Base-by-base conservation (phyloP, 345 rosid species). In the Eucalyptus urophylla region DNA sequence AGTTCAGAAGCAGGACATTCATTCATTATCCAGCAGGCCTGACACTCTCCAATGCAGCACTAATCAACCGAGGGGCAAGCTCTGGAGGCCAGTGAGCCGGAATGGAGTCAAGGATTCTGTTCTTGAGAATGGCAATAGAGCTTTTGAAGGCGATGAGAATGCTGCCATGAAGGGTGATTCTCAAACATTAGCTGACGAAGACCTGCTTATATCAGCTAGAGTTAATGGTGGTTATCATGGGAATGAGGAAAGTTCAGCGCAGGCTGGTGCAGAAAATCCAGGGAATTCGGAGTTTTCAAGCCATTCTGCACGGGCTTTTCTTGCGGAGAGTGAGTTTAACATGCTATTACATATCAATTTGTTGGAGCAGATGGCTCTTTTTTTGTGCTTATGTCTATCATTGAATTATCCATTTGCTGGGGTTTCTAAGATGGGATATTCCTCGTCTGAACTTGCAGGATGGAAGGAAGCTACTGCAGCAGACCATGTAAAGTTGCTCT, bases 391-490 rank as follows among this genome's bases (percentile, higher is more conserved):
- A 29, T 33, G 27, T 31, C 29, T 43, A 24, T 80, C 15, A 53
- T 43, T 86, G 29, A 40, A 33, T 11, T 31, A 27, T 62, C 49
- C 58, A 33, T 29, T 49, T 47, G 47, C 8, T 27, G 7, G 85
- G 56, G 58, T 24, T 33, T 69, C 56, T 27, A 7, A 65, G 49
- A 45, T 43, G 54, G 27, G 14, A 45, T 69, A 16, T 69, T 69
- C 44, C 86, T 76, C 13, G 27, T 72, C 47, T 6, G 54, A 49
- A 86, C 67, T 58, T 88, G 89, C 92, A 98, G 99, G 99, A 92
- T 98, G 99, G 99, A 96, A 95, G 92, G 95, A 93, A 92, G 97
- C 97, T 86, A 93, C 92, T 49, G 94, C 94, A 15, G 90, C 90
- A 4, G 94, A 96, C 87, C 99, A 97, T 89, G 95, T 96, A 91